Evolutionary conservation across 2,329 filamentous ascomycete genomes (phyloP), one percentile per base, ranked within the genome.

Genomic region (Coccinonectria pachysandricola): DNA sequence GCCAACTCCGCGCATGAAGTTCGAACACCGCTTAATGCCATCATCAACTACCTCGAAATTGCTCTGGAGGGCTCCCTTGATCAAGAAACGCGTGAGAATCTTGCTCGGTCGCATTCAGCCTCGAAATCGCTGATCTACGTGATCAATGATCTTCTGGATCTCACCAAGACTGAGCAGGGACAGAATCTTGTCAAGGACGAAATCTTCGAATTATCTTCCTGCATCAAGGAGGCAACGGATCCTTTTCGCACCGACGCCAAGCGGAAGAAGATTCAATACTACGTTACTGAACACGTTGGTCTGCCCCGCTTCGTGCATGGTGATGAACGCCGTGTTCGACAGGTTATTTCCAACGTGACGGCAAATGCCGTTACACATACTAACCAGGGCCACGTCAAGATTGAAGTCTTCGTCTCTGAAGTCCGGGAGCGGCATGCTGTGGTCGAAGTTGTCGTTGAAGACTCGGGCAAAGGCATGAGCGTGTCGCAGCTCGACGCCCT

Each of bases 21-120:
- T 7, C 77, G 87, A 25, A 94, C 86, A 1, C 86, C 86, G 0
- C 59, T 94, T 3, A 94, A 94, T 45, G 86, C 86, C 10, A 93
- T 94, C 45, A 92, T 94, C 54, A 94, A 94, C 43, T 94, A 92
- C 40, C 68, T 94, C 1, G 86, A 94, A 42, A 93, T 94, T 37
- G 86, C 86, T 0, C 58, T 94, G 2, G 86, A 94, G 54, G 84
- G 85, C 0, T 60, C 65, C 0, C 60, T 94, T 3, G 86, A 93
- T 37, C 61, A 72, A 10, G 86, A 93, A 46, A 93, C 83, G 0
- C 66, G 87, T 12, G 86, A 94, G 5, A 92, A 91, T 34, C 60
- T 94, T 5, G 69, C 79, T 1, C 79, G 76, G 40, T 93, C 86
- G 1, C 83, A 94, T 48, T 92, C 85, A 1, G 86, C 86, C 4